Conservation (phyloP, 768 basidiomycete species). For the Boletellus sp. region DNA sequence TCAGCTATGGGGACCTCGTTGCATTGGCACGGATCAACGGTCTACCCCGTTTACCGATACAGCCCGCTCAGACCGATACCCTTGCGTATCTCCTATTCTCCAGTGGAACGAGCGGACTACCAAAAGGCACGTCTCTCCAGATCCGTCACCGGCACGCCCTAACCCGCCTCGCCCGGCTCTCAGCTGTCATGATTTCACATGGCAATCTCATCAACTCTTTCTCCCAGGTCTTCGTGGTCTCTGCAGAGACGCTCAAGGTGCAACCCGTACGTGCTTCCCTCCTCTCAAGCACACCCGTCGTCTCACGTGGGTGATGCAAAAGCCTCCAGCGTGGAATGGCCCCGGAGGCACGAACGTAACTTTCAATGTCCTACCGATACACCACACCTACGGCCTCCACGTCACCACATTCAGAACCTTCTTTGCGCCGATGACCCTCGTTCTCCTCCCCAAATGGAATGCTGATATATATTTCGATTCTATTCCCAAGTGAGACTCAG, state of each 20-base stretch:
- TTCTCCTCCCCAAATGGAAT: constrained; percentile 64
- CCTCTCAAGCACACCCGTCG: neutral
- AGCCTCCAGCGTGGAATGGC: constrained; percentile 40
- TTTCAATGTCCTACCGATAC: constrained; percentile 63
- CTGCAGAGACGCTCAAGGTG: constrained; percentile 32
- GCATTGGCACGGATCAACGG: constrained; percentile 34
- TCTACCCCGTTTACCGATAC: constrained; percentile 40
- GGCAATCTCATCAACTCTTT: constrained; percentile 53
- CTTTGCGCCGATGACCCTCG: constrained; percentile 41
- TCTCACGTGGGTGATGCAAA: neutral
- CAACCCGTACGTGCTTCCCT: constrained; percentile 34
- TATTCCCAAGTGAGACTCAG: constrained; percentile 54
- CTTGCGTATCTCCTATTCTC: constrained; percentile 73
- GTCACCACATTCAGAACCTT: constrained; percentile 47
- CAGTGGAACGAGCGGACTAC: constrained; percentile 73
- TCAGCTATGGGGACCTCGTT: constrained; percentile 45
- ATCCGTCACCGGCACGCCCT: neutral
- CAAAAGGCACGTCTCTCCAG: constrained; percentile 50
- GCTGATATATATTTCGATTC: constrained; percentile 44
- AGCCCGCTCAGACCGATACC: constrained; percentile 46
- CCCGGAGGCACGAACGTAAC: constrained; percentile 45
- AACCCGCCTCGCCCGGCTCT: neutral
- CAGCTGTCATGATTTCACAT: constrained; percentile 74
- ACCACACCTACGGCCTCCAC: constrained; percentile 66
- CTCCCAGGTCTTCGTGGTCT: constrained; percentile 34